Percentiles rank a stretch among this genome's conserved stretches.
These are phyloP conservation scores for Ascochyta pisi DNA, from an alignment of 2,329 filamentous ascomycete species.

Conservation along the genomic window DNA sequence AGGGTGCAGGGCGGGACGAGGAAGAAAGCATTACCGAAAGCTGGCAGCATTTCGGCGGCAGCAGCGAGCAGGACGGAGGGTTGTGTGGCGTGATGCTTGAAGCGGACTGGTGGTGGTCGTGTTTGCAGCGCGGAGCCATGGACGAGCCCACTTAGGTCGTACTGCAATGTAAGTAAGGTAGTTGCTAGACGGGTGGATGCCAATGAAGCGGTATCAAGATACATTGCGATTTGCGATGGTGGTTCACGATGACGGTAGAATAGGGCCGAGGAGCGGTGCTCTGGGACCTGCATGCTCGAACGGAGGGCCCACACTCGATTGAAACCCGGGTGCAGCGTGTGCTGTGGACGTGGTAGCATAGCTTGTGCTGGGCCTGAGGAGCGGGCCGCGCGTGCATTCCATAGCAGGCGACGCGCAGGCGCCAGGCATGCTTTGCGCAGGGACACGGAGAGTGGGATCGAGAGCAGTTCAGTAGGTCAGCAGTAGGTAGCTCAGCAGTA, in stretches of 20 bases:
- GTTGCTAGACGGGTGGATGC: slow-evolving; percentile 1
- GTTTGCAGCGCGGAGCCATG: neutral
- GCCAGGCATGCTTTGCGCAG: too few relatives aligned
- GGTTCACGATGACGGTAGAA: slow-evolving; percentile 3
- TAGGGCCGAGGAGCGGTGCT: slow-evolving; percentile 5
- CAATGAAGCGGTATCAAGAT: slow-evolving; percentile 16
- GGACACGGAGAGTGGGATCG: too few relatives aligned
- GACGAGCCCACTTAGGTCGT: slow-evolving; percentile 3
- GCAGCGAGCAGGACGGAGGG: slow-evolving; percentile 1
- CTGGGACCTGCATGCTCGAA: neutral
- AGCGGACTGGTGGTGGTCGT: neutral
- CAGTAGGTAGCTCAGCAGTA: too few relatives aligned
- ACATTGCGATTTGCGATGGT: slow-evolving; percentile 15
- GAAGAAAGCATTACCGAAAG: slow-evolving; percentile 10
- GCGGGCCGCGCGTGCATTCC: slow-evolving; percentile 15
- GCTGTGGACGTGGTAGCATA: too few relatives aligned
- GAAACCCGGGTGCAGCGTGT: slow-evolving; percentile 1
- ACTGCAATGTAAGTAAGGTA: slow-evolving; percentile 1
- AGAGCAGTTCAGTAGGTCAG: too few relatives aligned
- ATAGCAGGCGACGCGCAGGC: slow-evolving; percentile 1
- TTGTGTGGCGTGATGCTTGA: slow-evolving; percentile 9
- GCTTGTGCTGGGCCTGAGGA: neutral
- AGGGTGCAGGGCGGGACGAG: slow-evolving; percentile 2
- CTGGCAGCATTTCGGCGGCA: slow-evolving; percentile 6
- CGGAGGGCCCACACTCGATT: neutral